A percentile compares a stretch with the other conserved stretches of the same genome.
Evolutionary conservation across 129 eudicot species (phyloP).

Genomic region (Artemisia annua): DNA sequence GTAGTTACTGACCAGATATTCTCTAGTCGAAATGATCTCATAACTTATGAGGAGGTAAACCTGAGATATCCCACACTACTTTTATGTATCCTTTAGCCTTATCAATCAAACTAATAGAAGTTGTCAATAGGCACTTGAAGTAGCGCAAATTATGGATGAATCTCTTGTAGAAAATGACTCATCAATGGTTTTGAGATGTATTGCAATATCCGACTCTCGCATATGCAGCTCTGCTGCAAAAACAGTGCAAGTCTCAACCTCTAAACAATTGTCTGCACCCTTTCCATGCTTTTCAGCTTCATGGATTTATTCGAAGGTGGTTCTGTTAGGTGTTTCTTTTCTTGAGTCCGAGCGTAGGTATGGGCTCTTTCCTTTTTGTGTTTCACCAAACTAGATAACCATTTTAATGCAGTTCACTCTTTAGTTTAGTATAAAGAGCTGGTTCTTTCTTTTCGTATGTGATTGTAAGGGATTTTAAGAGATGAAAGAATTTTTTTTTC

Average conservation of each 20-base stretch:
- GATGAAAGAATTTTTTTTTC: conserved; percentile 10
- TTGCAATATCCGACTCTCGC: conserved; percentile 62
- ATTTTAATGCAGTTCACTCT: too few species aligned
- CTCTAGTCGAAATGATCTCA: conserved; percentile 58
- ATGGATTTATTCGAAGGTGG: conserved; percentile 91
- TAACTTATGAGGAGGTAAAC: conserved; percentile 87
- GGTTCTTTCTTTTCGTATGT: background rate
- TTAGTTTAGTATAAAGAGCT: too few species aligned
- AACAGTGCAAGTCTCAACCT: conserved; percentile 29
- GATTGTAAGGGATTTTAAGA: background rate
- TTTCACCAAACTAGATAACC: too few species aligned
- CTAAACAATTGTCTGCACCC: conserved; percentile 35
- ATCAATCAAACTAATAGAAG: conserved; percentile 16
- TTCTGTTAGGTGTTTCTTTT: conserved; percentile 78
- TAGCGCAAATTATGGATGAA: conserved; percentile 93
- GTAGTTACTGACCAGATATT: conserved; percentile 55
- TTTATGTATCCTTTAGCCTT: conserved; percentile 25
- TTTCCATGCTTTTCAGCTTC: conserved; percentile 69
- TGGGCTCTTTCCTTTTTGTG: background rate
- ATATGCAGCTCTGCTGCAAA: conserved; percentile 32
- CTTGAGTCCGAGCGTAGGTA: conserved; percentile 80
- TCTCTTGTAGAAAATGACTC: conserved; percentile 63
- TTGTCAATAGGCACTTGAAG: conserved; percentile 81
- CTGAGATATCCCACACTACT: background rate
- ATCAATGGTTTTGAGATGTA: conserved; percentile 66